Base-by-base conservation (phyloP, 371 early-diverging fungal species). In the Choanephora cucurbitarum region DNA sequence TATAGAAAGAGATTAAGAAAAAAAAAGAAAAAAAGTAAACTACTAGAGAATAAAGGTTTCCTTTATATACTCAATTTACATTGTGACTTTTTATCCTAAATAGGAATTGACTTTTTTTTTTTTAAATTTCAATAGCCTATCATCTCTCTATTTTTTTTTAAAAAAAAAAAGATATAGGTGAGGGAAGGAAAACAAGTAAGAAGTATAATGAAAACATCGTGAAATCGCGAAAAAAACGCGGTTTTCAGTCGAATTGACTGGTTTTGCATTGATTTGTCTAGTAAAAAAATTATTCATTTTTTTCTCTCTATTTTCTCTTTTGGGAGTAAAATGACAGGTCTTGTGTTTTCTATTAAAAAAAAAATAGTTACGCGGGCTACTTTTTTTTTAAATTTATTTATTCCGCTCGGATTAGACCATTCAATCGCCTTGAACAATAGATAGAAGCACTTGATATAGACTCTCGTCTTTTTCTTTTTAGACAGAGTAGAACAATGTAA, bases 201-300 rank as follows among this genome's bases (percentile, higher is more conserved):
- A 42, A 39, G 41, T 14, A 44, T 32, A 28, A 37, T 2, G 15
- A 46, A 56, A 46, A 41, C 14, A 31, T 37, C 64, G 64, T 54
- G 64, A 56, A 53, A 58, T 40, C 64, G 48, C 64, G 64, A 54
- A 63, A 63, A 2, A 42, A 63, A 63, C 64, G 64, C 64, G 64
- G 53, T 42, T 49, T 63, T n/a, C 37, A 21, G 15, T 54, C 64
- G 64, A 63, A 54, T 44, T 54, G 21, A 8, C 22, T 2, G 5
- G 13, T 13, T 40, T 41, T 17, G 37, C 1, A 24, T 47, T 44
- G 9, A 49, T 37, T 39, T 21, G 6, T 11, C 5, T 14, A 10
- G 18, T 42, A 55, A 62, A 62, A 66, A 58, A 61, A 58, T 39
- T 54, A 55, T 48, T 55, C 23, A 23, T 50, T 34, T 44, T 32